Base-by-base conservation (phyloP, 2,329 filamentous ascomycete species). In the Cladorrhinum sp. region DNA sequence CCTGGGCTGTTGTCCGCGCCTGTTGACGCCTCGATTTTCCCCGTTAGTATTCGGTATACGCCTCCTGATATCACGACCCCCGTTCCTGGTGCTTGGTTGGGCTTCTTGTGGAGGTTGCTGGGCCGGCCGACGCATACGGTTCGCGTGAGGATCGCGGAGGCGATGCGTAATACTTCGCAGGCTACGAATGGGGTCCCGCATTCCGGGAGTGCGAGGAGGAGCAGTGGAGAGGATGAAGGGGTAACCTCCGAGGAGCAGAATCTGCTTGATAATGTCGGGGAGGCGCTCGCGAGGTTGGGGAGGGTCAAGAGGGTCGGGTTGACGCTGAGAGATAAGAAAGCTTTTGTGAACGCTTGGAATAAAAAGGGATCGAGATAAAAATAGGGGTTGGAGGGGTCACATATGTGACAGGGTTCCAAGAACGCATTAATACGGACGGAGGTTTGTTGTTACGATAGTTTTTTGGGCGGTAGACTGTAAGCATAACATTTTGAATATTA, bases 51-150 rank as follows among this genome's bases (percentile, higher is more conserved):
- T 64, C 87, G 93, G 57, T 99, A 98, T 74, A 90, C 91, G 0
- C 90, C 94, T 0, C 83, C 89, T 3, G 93, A 98, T 72, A 87
- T 98, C 61, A 96, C 94, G 0, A 97, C 95, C 0, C 94, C 95
- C 0, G 79, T 99, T 0, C 93, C 95, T 0, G 86, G 88, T 0
- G 82, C 82, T 26, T 92, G 90, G 74, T 56, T 83, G 5, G 77
- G 78, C 1, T 97, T 97, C 73, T 71, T 97, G 8, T 99, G 93
- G 92, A 89, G 88, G 57, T 79, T 98, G 8, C 85, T 96, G 33
- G 91, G 89, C 49, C 86, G 88, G 53, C 90, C 92, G 1, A 96
- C 91, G 1, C 95, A 96, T 66, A 92, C 87, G 69, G 94, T 99
- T 68, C 86, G 92, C 23, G 94, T 98, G 12, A 86, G 95, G 55